Evolutionary conservation across 140 eudicot species (phyloP), one percentile per base, ranked within the genome.

Genomic region (Erigeron philadelphicus): DNA sequence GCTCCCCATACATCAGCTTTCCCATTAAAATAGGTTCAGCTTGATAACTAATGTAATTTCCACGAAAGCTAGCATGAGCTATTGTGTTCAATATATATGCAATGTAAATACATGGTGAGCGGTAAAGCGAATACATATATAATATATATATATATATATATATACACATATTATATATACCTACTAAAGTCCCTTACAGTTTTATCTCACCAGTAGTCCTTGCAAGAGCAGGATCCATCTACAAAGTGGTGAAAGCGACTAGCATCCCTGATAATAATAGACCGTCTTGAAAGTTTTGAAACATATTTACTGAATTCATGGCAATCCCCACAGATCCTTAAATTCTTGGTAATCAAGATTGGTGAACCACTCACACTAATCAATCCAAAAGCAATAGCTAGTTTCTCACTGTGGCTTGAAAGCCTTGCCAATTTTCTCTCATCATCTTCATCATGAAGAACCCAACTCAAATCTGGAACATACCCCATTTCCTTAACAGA

Each of bases 311-410:
- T 66, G 11, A 73, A 75, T 38, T 73, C 84, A 78, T 81, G 93
- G 31, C 93, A 83, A 80, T 81, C 93, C 40, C 93, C 84, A 69
- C 93, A 86, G 25, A 78, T 72, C 58, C 88, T 69, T 17, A 86
- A 74, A 61, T 86, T 86, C 72, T 86, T 86, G 59, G 72, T 69
- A 21, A 83, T 66, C 74, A 76, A 47, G 12, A 86, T 75, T 7
- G 79, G 84, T 1, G 74, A 70, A 61, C 73, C 50, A 50, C 67
- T 65, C 43, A 50, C 60, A 71, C 63, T 77, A 13, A 80, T 72
- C 70, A 82, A 62, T 38, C 84, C 85, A 72, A 80, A 82, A 7
- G 88, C 82, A 64, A 85, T 69, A 5, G 92, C 88, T 65, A 85
- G 75, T 74, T 86, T 83, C 83, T 83, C 88, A 35, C 86, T 86